Evolutionary conservation across 2,329 filamentous ascomycete genomes (phyloP).

Genomic region (Plectosphaerella plurivora): DNA sequence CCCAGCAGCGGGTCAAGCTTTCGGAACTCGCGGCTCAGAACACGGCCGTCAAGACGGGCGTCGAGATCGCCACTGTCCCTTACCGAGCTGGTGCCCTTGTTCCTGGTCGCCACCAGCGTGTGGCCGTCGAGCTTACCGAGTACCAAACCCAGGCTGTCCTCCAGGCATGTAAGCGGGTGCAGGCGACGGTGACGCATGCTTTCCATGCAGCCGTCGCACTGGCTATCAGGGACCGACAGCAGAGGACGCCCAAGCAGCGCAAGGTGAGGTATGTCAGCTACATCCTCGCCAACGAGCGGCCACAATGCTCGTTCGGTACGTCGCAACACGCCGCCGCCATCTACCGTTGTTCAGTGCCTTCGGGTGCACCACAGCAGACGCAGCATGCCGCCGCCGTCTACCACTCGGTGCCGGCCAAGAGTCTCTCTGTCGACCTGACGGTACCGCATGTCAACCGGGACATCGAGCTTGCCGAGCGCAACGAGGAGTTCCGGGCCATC

Average conservation of each 20-base stretch:
- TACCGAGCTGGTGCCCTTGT: constrained; percentile 10
- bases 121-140: constrained; percentile 12
- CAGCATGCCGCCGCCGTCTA: constrained; percentile 22
- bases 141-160: constrained; percentile 14
- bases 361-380: constrained; percentile 16
- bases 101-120: constrained; percentile 19
- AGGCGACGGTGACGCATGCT: constrained; percentile 21
- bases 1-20: constrained; percentile 10
- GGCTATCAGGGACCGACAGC: constrained; percentile 19
- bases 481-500: constrained; percentile 16
- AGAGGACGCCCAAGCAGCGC: not conserved
- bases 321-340: not conserved
- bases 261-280: constrained; percentile 22
- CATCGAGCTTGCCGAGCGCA: not conserved
- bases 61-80: constrained; percentile 14
- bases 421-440: constrained; percentile 19
- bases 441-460: constrained; percentile 1
- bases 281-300: constrained; percentile 25
- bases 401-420: constrained; percentile 22
- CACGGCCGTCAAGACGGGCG: constrained; percentile 1
- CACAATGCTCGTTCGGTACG: constrained; percentile 9
- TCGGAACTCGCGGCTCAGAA: constrained; percentile 6
- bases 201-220: constrained; percentile 28
- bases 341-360: not conserved
- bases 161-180: constrained; percentile 9